Evolutionary conservation across 495 filamentous ascomycete genomes (phyloP).

Genomic region (Daldinia concentrica): DNA sequence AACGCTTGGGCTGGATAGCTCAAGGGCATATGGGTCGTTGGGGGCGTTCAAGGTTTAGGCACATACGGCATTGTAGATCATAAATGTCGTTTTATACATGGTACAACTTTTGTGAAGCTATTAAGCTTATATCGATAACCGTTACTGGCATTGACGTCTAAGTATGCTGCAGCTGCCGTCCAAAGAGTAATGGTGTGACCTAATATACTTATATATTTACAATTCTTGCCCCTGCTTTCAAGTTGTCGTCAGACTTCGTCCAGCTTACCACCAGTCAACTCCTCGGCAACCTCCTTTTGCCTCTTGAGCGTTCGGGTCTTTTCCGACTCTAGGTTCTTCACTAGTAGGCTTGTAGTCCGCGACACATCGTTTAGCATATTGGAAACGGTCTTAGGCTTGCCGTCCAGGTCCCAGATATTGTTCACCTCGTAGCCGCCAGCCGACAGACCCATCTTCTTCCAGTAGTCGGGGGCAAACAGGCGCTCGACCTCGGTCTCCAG

Average conservation of each 20-base stretch:
- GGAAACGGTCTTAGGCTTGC: constrained; percentile 46
- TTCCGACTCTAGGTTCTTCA: constrained; percentile 31
- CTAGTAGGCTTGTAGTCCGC: constrained; percentile 28
- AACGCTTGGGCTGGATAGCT: constrained; percentile 31
- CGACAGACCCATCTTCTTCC: constrained; percentile 23
- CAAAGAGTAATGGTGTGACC: background rate
- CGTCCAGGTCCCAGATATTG: constrained; percentile 55
- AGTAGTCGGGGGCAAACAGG: constrained; percentile 49
- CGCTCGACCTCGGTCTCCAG: constrained; percentile 50
- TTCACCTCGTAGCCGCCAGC: constrained; percentile 26
- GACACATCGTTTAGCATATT: constrained; percentile 42
- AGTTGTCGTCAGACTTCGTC: constrained; percentile 21
- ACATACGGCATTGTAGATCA: constrained; percentile 35
- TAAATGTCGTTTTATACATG: constrained; percentile 42
- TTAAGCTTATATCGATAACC: constrained; percentile 3
- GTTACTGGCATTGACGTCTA: background rate
- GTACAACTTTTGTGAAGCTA: constrained; percentile 38
- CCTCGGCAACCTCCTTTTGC: constrained; percentile 58
- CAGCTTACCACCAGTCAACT: constrained; percentile 60
- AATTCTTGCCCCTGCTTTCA: background rate
- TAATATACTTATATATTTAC: constrained; percentile 2
- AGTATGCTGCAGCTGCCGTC: background rate
- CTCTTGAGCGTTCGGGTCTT: constrained; percentile 44
- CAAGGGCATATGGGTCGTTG: constrained; percentile 26
- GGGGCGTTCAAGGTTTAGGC: constrained; percentile 30